Conservation (phyloP, 768 basidiomycete genomes). For the Clitopilus hobsonii region DNA sequence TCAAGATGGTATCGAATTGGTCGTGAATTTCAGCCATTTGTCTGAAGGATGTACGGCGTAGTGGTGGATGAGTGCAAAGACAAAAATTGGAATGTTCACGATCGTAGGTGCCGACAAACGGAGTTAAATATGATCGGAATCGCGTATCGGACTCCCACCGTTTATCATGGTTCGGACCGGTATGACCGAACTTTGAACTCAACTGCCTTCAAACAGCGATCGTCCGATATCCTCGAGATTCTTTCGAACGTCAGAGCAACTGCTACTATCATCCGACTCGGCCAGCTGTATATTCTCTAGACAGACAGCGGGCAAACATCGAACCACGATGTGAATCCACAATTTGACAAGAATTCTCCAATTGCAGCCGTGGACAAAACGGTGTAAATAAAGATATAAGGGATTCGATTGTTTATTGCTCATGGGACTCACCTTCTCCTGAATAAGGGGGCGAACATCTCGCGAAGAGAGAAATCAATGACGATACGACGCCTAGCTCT, state of each 20-base stretch:
- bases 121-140: not conserved
- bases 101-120: not conserved
- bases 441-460: not conserved
- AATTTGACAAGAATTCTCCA: not conserved
- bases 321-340: not conserved
- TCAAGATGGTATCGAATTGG: slow-evolving; percentile 93
- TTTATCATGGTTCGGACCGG: not conserved
- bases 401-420: not conserved
- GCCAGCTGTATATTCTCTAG: not conserved
- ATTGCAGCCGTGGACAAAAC: no score
- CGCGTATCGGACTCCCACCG: not conserved
- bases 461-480: not conserved
- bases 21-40: slow-evolving; percentile 91
- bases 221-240: not conserved
- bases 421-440: not conserved
- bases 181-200: not conserved
- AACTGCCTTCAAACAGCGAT: not conserved
- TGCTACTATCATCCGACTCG: not conserved
- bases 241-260: not conserved
- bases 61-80: not conserved
- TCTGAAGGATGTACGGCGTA: not conserved
- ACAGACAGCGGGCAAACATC: not conserved
- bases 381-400: not conserved
- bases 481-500: not conserved
- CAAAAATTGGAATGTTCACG: not conserved